Percentiles rank a stretch among this genome's conserved stretches.
phyloP scores from a whole-genome alignment of 2,329 filamentous ascomycete genomes.

The Scopulariopsis brevicaulis region DNA sequence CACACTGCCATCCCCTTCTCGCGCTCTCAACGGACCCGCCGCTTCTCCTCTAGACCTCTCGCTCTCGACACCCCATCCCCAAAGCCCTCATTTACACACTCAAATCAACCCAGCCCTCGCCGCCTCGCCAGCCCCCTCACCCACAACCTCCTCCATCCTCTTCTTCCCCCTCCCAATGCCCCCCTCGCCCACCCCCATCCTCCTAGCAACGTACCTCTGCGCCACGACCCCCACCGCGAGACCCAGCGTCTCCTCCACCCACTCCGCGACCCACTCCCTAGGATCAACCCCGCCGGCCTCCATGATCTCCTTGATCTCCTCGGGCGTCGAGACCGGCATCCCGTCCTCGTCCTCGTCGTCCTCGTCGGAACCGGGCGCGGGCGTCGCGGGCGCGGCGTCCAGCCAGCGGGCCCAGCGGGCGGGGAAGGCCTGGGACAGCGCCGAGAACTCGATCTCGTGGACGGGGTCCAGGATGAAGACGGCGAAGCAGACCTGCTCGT shows the following conservation, averaged over 20 bases:
- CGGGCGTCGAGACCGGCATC: conserved; percentile 36
- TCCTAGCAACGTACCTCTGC: conserved; percentile 84
- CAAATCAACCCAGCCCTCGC: conserved; percentile 45
- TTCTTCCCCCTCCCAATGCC: conserved; percentile 51
- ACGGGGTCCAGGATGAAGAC: conserved; percentile 79
- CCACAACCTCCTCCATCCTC: conserved; percentile 41
- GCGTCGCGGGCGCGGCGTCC: conserved; percentile 55
- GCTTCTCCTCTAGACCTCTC: no score
- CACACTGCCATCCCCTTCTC: no score
- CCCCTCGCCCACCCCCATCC: conserved; percentile 93
- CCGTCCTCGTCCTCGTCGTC: conserved; percentile 32
- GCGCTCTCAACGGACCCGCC: no score
- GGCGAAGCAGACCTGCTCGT: conserved; percentile 61
- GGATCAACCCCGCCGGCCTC: conserved; percentile 69
- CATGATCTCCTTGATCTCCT: conserved; percentile 81
- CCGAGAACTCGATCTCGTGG: conserved; percentile 78
- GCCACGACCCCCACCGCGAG: conserved; percentile 77
- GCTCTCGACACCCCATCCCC: no score
- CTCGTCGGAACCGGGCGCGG: conserved; percentile 33
- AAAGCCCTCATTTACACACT: no score
- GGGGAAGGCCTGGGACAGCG: conserved; percentile 74
- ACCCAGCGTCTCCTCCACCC: conserved; percentile 80
- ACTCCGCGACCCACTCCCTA: conserved; percentile 93
- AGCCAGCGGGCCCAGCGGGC: conserved; percentile 85
- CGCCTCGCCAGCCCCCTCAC: conserved; percentile 46